Base-by-base conservation (phyloP, 805 yeast genomes). In the Metschnikowia shivogae region DNA sequence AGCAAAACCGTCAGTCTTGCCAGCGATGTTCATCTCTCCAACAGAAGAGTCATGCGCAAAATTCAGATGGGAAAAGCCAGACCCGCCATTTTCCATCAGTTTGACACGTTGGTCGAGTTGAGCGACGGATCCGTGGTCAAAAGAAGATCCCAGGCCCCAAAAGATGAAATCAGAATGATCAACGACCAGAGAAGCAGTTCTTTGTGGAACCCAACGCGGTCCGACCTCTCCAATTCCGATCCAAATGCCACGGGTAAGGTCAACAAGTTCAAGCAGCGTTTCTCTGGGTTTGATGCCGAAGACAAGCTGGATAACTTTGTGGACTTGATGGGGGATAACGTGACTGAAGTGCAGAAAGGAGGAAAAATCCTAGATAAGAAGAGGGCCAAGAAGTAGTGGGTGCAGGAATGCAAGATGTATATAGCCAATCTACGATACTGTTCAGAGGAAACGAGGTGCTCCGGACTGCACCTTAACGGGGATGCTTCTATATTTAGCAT, bases 61-160 rank as follows among this genome's bases (percentile, higher is more conserved):
- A 84, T 86, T 56, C 65, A 71, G 48, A 66, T 83, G 45, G 97
- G 97, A 45, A 86, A 86, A 62, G 89, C 96, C 13, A 80, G 97
- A 66, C 97, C 98, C 1, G 89, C 97, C 29, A 85, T 93, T 34
- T 90, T 88, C 66, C 79, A 92, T 68, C 88, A 88, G 64, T 93
- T 93, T 63, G 89, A 92, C 52, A 85, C 90, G 28, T 67, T 76
- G 31, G 90, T 93, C n/a, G 96, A 92, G 66, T 75, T 90, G 47
- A 84, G 95, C 53, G 99, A 93, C 63, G 99, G 99, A 1, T 86
- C 97, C 27, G 96, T 95, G 1, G 73, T 89, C 29, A 72, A 71
- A 30, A 78, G 99, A 66, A 77, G 86, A 57, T 81, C 96, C 0
- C 95, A 86, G 53, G 88, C 81, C 48, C 99, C 99, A 9, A 86